Evolutionary conservation across 192 early-diverging fungal genomes (phyloP).

Genomic region (Coemansia sp.): DNA sequence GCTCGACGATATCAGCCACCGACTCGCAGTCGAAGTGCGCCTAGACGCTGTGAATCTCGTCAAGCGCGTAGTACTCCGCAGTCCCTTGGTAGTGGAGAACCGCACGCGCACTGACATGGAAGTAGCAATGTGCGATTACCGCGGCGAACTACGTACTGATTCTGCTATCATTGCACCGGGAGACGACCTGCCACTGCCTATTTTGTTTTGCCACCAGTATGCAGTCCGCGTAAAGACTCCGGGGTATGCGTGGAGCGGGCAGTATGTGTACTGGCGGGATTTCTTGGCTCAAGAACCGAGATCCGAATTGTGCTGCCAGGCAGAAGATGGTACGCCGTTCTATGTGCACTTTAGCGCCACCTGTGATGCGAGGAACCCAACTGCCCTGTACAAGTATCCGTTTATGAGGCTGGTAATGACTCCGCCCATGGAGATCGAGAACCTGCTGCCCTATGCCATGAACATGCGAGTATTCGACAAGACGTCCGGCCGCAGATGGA

Average conservation of each 20-base stretch:
- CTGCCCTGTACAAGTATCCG: slow-evolving; percentile 62
- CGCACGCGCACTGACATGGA: slow-evolving; percentile 75
- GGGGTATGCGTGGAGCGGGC: slow-evolving; percentile 79
- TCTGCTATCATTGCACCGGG: slow-evolving; percentile 63
- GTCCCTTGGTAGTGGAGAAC: slow-evolving; percentile 81
- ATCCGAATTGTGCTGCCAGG: slow-evolving; percentile 57
- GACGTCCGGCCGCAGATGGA: slow-evolving; percentile 65
- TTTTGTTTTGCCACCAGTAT: slow-evolving; percentile 80
- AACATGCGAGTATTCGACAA: slow-evolving; percentile 79
- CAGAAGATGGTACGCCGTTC: slow-evolving; percentile 38
- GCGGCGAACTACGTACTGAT: slow-evolving; percentile 55
- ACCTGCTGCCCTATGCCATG: slow-evolving; percentile 88
- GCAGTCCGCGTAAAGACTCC: slow-evolving; percentile 75
- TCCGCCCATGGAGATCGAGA: slow-evolving; percentile 88
- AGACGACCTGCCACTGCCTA: slow-evolving; percentile 81
- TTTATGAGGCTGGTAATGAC: slow-evolving; percentile 75
- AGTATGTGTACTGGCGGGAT: slow-evolving; percentile 83
- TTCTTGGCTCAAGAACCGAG: slow-evolving; percentile 50
- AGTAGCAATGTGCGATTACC: slow-evolving; percentile 70
- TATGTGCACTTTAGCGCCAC: slow-evolving; percentile 45
- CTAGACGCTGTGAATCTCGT: slow-evolving; percentile 73
- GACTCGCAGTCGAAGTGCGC: slow-evolving; percentile 83
- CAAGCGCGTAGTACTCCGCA: slow-evolving; percentile 91
- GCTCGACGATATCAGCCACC: slow-evolving; percentile 74
- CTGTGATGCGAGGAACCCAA: slow-evolving; percentile 38